Evolutionary conservation across 495 filamentous ascomycete species (phyloP), one percentile per base, ranked within the genome.

Genomic region (Delitschia confertaspora): DNA sequence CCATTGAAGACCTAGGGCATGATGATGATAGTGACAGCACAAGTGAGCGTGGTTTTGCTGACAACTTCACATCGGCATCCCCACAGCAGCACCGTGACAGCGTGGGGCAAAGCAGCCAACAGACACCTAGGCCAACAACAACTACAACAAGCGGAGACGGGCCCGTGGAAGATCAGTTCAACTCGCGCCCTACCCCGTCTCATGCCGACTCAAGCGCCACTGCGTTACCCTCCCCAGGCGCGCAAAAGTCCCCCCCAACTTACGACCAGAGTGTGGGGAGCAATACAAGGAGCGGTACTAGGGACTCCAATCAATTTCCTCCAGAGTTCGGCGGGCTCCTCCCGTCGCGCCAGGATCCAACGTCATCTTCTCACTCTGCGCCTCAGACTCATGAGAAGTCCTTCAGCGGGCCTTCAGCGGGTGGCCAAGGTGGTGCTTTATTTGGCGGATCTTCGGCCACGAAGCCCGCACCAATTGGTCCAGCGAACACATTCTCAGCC

Each of bases 21-120:
- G 70, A 81, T 36, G 85, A 91, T 47, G 86, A 89, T 10, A 75
- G 74, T 22, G 78, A 84, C 44, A 80, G 71, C 43, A 86, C 88
- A 24, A 86, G 82, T 45, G 85, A 83, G 29, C 79, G 69, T 32
- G 83, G 88, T 0, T 98, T 96, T 57, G 88, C 88, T 42, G 89
- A 98, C 58, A 80, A 95, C 55, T 95, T 96, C 55, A 79, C 83
- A 3, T 76, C 84, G 33, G 72, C 71, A 13, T 83, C 79, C 18
- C 81, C 86, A 14, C 64, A 64, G 14, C 71, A 74, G 16, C 60
- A 55, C 6, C 38, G 52, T 7, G 46, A 58, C n/a, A 48, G 32
- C 23, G 19, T 37, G 10, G 56, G 53, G 9, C 52, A 60, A 25
- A 54, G 32, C n/a, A n/a, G n/a, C 25, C 42, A 42, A 35, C 39